Evolutionary conservation across 2,329 filamentous ascomycete genomes (phyloP), one percentile per base, ranked within the genome.

Genomic region (Claviceps sp.): DNA sequence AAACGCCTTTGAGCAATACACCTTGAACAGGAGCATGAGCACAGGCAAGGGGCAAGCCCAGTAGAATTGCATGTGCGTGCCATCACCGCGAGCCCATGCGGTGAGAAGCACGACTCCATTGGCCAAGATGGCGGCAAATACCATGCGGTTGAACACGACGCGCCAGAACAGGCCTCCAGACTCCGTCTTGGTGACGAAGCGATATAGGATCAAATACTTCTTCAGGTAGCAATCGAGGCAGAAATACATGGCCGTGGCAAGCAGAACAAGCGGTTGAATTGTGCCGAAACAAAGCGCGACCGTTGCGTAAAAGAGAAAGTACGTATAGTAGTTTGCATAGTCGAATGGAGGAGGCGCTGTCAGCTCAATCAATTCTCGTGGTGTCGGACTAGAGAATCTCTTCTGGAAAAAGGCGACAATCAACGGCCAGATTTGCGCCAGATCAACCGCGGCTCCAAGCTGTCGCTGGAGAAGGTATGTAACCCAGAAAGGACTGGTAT

Each of bases 271-370:
- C 0, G 93, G 93, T 66, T 97, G 93, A 50, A 97, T 75, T 1
- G 83, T 81, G 2, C 85, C 82, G 62, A 93, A 96, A 60, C 83
- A 88, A 16, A 98, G 74, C 0, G 88, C 85, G 36, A 97, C 86
- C 0, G 91, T 96, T 23, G 86, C 76, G 70, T 97, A 98, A 70
- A 88, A 98, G 34, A 97, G 74, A 68, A 96, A 96, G 66, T 95
- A 97, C 67, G 96, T 97, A 77, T 96, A 98, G 70, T 97, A 97
- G 59, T 82, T 88, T 53, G 93, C 88, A 62, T 96, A 97, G 59
- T 97, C 90, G 65, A 98, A 96, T 0, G 87, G 75, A 2, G 88
- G 90, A 1, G 93, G 93, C 3, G 93, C 93, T 0, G 90, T 95
- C 62, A 93, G 79, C 66, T 95, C 88, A 58, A 97, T 97, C 58